Base-by-base conservation (phyloP, 306 rosid genomes). In the Mimosa bimucronata region DNA sequence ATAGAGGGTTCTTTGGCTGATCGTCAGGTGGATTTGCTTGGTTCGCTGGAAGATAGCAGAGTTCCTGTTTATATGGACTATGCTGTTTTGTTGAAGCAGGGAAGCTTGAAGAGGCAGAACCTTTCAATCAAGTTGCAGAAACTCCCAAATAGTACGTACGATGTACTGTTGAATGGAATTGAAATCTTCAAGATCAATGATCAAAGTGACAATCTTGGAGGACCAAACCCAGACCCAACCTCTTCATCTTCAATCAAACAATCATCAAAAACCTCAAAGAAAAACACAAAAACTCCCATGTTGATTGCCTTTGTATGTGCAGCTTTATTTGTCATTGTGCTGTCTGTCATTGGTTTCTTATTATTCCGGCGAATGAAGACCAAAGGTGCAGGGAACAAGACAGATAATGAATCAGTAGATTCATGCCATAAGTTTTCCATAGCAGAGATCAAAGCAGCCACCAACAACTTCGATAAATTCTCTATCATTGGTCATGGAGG, bases 151-250 rank as follows among this genome's bases (percentile, higher is more conserved):
- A 61, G 80, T 30, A 42, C 29, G 34, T 30, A 18, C 9, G 62
- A 12, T 62, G 73, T 65, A 3, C 19, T 76, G 29, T 45, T 76
- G 62, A 76, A 64, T 34, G 80, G 80, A 44, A 46, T 76, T 7
- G 80, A 76, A 37, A 45, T 76, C 29, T 64, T 76, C 37, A 76
- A 76, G 52, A 26, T 64, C 29, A 76, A 46, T 16, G 73, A 76
- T 34, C 1, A 9, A 0, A 61, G 58, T 4, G 42, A 42, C 50
- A 73, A 73, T n/a, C 77, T 50, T 7, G 65, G 65, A 30, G 77
- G 65, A 34, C 31, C 46, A 46, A 61, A 74, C 3, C 83, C 83
- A 18, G 31, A 40, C 18, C 48, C 60, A 40, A 11, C 14, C 19
- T 42, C 41, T 1, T 5, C 74, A n/a, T 8, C 38, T 2, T 34